Conservation (phyloP, 768 basidiomycete species). For the Galerina marginata region DNA sequence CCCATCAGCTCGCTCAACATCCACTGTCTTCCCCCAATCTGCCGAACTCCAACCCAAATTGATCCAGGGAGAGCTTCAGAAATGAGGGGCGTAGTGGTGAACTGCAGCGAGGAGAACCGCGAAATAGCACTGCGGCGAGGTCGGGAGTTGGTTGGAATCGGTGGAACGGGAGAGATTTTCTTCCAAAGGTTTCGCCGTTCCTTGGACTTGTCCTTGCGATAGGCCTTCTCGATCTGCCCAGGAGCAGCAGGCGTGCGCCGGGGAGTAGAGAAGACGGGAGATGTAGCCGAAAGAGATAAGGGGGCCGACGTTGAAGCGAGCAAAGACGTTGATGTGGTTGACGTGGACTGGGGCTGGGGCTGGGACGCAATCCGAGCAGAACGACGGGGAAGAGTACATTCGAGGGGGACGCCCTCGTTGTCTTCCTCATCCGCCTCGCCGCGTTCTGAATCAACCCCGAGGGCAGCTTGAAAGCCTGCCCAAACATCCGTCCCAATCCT, state of each 20-base stretch:
- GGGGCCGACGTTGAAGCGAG: too few species aligned
- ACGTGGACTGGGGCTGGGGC: too few species aligned
- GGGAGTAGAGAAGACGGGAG: neutral
- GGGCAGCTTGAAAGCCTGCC: neutral
- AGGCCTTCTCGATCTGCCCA: neutral
- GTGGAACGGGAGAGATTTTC: neutral
- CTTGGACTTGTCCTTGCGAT: neutral
- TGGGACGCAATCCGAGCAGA: neutral
- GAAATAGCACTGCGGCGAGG: neutral
- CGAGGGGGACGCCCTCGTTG: neutral
- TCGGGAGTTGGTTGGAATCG: neutral
- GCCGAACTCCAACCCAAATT: neutral
- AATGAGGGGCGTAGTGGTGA: neutral
- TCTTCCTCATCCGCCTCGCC: neutral
- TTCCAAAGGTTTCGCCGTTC: neutral
- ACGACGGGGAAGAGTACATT: neutral
- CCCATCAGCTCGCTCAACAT: neutral
- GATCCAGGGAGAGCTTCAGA: neutral
- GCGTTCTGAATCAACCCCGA: neutral
- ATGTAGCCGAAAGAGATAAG: too few species aligned
- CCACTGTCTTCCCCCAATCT: neutral
- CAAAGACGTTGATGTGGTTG: too few species aligned
- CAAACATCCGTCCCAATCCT: neutral
- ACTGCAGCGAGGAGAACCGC: neutral
- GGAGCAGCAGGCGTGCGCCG: neutral